Conservation (phyloP, 192 early-diverging fungal genomes). For the Blastocladiella britannica region DNA sequence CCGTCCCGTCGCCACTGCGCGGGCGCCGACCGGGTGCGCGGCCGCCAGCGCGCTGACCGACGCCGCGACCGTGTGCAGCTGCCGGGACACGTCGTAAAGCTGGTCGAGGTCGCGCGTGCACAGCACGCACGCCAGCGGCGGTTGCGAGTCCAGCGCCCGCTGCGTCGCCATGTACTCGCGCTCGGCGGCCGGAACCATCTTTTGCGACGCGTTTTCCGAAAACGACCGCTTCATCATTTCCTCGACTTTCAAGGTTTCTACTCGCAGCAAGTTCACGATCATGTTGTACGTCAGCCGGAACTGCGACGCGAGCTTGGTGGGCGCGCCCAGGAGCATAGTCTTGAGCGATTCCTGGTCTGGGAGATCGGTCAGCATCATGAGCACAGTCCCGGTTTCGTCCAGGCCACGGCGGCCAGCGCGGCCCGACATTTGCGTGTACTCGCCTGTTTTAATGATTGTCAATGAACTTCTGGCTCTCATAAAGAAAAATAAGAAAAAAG, state of each 20-base stretch:
- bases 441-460: constrained; percentile 25
- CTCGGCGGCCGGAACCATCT: constrained; percentile 63
- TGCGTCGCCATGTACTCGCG: constrained; percentile 42
- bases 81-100: constrained; percentile 45
- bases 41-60: constrained; percentile 34
- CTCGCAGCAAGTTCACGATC: constrained; percentile 89
- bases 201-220: constrained; percentile 76
- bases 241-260: constrained; percentile 83
- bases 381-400: constrained; percentile 76
- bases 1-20: constrained; percentile 47
- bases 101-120: constrained; percentile 50
- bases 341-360: constrained; percentile 39
- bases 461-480: constrained; percentile 6
- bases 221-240: constrained; percentile 98
- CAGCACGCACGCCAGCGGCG: constrained; percentile 55
- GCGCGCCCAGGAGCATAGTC: constrained; percentile 64
- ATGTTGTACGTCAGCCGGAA: constrained; percentile 96
- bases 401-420: constrained; percentile 86
- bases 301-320: constrained; percentile 80
- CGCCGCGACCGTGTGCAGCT: constrained; percentile 27
- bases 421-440: constrained; percentile 99
- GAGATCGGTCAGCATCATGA: constrained; percentile 48
- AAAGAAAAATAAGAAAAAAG: background rate
- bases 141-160: constrained; percentile 29
- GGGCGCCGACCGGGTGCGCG: constrained; percentile 28